phyloP scores from a whole-genome alignment of 2,329 filamentous ascomycete genomes.

The Fusarium palustre region DNA sequence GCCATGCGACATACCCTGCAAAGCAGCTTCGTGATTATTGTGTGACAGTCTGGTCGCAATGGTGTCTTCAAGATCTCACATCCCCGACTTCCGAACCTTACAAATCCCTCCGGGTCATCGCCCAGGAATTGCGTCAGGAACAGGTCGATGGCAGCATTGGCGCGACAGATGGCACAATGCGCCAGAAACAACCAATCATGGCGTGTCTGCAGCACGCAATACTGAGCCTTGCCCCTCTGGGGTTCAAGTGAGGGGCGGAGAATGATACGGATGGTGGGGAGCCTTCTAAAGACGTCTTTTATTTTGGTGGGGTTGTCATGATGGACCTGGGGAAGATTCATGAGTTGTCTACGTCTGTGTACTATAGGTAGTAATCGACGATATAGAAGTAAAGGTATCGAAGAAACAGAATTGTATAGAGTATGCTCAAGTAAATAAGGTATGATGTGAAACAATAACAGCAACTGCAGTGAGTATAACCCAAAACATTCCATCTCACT shows the following conservation, averaged over 20 bases:
- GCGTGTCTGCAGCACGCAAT: constrained; percentile 44
- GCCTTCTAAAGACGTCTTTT: constrained; percentile 4
- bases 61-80: neutral
- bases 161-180: constrained; percentile 44
- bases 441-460: too few species aligned
- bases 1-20: neutral
- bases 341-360: neutral
- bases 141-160: constrained; percentile 45
- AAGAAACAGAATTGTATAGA: too few species aligned
- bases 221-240: constrained; percentile 42
- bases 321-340: constrained; percentile 3
- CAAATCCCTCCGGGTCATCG: constrained; percentile 32
- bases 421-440: too few species aligned
- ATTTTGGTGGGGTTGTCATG: constrained; percentile 35
- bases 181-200: constrained; percentile 30
- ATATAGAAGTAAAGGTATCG: neutral
- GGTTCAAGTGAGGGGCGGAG: constrained; percentile 42
- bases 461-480: neutral
- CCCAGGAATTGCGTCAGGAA: constrained; percentile 45
- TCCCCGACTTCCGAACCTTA: constrained; percentile 37
- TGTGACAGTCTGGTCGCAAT: constrained; percentile 25
- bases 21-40: constrained; percentile 13
- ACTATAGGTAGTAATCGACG: too few species aligned
- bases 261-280: constrained; percentile 27
- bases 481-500: neutral